These are phyloP conservation scores for Poa annua DNA, from an alignment of 176 grass and related monocot genomes.

Conservation along the genomic window DNA sequence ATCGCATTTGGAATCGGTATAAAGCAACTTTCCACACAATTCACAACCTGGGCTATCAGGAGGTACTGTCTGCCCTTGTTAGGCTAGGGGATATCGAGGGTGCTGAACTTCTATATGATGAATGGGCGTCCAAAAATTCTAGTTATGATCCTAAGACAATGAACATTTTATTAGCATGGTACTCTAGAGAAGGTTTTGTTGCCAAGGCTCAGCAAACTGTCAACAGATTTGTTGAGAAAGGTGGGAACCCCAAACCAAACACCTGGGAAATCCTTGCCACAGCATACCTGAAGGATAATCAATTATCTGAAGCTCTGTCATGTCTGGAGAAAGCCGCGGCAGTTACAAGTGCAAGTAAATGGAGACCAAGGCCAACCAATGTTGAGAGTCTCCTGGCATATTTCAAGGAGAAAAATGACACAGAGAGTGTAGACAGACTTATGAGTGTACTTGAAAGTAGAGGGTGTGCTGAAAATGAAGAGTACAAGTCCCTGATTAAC, in stretches of 20 bases:
- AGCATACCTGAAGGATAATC: constrained; percentile 65
- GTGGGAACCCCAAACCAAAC: constrained; percentile 73
- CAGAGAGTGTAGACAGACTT: constrained; percentile 47
- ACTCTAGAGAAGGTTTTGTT: constrained; percentile 67
- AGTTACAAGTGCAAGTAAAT: constrained; percentile 62
- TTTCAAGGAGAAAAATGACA: constrained; percentile 68
- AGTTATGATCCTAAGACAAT: constrained; percentile 79
- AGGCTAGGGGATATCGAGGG: constrained; percentile 81
- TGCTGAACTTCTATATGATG: constrained; percentile 80
- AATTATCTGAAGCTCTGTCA: constrained; percentile 62
- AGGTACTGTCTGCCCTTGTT: constrained; percentile 67
- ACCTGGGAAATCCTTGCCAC: constrained; percentile 83
- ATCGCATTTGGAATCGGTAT: constrained; percentile 90
- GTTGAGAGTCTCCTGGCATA: constrained; percentile 60
- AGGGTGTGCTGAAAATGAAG: constrained; percentile 66
- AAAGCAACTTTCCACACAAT: constrained; percentile 75
- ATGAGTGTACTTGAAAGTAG: constrained; percentile 59
- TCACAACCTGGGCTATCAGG: constrained; percentile 80
- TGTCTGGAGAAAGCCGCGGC: constrained; percentile 69
- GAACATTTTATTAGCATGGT: constrained; percentile 81
- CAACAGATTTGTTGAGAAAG: constrained; percentile 69
- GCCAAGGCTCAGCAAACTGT: constrained; percentile 62
- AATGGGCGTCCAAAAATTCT: constrained; percentile 65
- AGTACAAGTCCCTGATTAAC: constrained; percentile 57
- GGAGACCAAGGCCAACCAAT: constrained; percentile 66